A percentile compares a stretch with the other conserved stretches of the same genome.
These are phyloP conservation scores for Actinomortierella wolfii DNA, from an alignment of 371 early-diverging fungal genomes.

Conservation along the genomic window DNA sequence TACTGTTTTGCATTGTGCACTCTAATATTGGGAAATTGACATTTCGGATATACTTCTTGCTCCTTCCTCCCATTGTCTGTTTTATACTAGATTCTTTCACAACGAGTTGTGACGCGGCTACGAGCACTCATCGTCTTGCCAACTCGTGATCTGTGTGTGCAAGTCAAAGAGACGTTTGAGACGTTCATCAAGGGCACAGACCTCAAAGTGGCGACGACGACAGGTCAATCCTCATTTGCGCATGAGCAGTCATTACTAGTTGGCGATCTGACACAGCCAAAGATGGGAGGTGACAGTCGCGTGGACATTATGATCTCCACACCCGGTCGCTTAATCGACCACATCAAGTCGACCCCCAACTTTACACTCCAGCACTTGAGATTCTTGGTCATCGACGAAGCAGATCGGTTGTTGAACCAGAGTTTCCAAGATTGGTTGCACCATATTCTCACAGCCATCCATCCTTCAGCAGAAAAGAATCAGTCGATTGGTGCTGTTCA, in stretches of 20 bases:
- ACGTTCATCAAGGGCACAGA: constrained; percentile 74
- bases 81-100: constrained; percentile 58
- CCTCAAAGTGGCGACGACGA: constrained; percentile 71
- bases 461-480: constrained; percentile 46
- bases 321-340: constrained; percentile 95
- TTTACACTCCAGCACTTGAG: constrained; percentile 91
- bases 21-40: too few species aligned
- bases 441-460: constrained; percentile 78
- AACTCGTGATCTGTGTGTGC: constrained; percentile 87
- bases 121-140: constrained; percentile 90
- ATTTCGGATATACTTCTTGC: not conserved
- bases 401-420: constrained; percentile 93
- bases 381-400: constrained; percentile 94
- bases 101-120: constrained; percentile 73
- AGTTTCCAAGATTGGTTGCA: constrained; percentile 94
- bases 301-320: constrained; percentile 95
- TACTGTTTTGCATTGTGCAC: not conserved
- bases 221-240: constrained; percentile 79
- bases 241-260: constrained; percentile 78
- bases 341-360: constrained; percentile 80
- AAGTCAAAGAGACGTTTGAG: constrained; percentile 87
- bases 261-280: constrained; percentile 50
- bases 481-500: constrained; percentile 7
- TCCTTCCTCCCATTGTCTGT: not conserved
- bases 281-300: constrained; percentile 64